Evolutionary conservation across 192 early-diverging fungal genomes (phyloP).

Genomic region (Lunasporangiospora selenospora): DNA sequence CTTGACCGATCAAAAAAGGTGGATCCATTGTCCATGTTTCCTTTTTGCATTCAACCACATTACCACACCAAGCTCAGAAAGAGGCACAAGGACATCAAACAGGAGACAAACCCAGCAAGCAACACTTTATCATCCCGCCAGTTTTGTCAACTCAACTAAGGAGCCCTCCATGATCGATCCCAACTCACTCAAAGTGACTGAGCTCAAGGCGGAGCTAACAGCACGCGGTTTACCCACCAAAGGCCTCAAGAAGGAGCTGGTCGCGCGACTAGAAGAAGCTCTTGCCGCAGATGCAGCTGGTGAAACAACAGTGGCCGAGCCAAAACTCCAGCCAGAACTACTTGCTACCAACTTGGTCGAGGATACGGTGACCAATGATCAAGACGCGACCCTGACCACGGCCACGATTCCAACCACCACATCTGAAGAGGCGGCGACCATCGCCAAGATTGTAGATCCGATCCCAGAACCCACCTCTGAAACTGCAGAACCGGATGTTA

Average conservation of each 20-base stretch:
- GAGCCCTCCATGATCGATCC: conserved; percentile 34
- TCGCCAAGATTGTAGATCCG: conserved; percentile 10
- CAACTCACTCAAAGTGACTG: conserved; percentile 61
- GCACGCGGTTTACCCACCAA: conserved; percentile 60
- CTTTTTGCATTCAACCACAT: too few relatives aligned
- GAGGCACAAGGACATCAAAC: too few relatives aligned
- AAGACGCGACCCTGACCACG: neutral
- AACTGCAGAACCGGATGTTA: conserved; percentile 13
- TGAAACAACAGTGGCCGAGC: conserved; percentile 15
- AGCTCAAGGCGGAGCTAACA: conserved; percentile 64
- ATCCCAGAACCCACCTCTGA: conserved; percentile 6
- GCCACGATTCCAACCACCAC: neutral
- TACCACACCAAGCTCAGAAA: too few relatives aligned
- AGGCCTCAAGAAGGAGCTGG: conserved; percentile 70
- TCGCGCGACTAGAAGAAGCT: conserved; percentile 66
- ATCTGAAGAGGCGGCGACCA: conserved; percentile 13
- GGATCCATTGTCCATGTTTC: too few relatives aligned
- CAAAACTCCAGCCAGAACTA: conserved; percentile 21
- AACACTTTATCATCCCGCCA: too few relatives aligned
- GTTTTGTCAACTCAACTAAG: too few relatives aligned
- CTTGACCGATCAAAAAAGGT: too few relatives aligned
- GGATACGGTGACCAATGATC: too few relatives aligned
- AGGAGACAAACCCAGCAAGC: too few relatives aligned
- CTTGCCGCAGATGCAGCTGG: conserved; percentile 32
- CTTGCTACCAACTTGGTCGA: too few relatives aligned